Evolutionary conservation across 164 flowering plant species (phyloP), one percentile per base, ranked within the genome.

Genomic region (Liriodendron chinense): DNA sequence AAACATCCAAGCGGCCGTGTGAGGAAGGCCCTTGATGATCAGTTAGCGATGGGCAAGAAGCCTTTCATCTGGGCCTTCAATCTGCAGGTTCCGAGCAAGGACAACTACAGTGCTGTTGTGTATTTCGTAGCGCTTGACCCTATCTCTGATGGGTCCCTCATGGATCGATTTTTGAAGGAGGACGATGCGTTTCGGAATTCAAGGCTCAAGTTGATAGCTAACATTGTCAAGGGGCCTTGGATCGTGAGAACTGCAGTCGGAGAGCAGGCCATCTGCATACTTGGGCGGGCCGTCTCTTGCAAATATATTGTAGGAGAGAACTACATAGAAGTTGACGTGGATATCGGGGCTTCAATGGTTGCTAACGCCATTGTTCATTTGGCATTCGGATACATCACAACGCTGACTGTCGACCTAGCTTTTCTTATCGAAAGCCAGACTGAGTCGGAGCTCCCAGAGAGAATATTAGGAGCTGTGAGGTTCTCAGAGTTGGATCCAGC

Each of bases 161-260:
- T 93, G 78, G 88, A 87, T 47, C 86, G 67, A 77, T 94, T 93
- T 78, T 63, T 93, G 78, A 90, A 88, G 78, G 95, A 97, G 10
- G 97, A 93, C 79, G 95, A 93, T 78, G 83, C 34, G 3, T 92
- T 82, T 77, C 83, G 90, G 67, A 92, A 86, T 75, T 90, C 94
- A 21, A 87, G 97, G 81, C 89, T 94, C 64, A 94, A 94, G 78
- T 71, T 94, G 87, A 94, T 93, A 63, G 97, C 97, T 50, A 93
- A 94, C 84, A 89, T 93, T 77, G 97, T 89, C 21, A 86, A 75
- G 97, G 97, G 98, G 53, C 98, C 98, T 24, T 94, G 98, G 98
- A 88, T 94, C 66, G 98, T 93, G 59, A 88, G 83, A 76, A 91
- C 84, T 78, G 97, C 98, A 22, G 97, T 93, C 73, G 98, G 98